Percentiles rank a stretch among this genome's conserved stretches.
phyloP scores from a whole-genome alignment of 305 asterid species.

The Solanum hybrid region DNA sequence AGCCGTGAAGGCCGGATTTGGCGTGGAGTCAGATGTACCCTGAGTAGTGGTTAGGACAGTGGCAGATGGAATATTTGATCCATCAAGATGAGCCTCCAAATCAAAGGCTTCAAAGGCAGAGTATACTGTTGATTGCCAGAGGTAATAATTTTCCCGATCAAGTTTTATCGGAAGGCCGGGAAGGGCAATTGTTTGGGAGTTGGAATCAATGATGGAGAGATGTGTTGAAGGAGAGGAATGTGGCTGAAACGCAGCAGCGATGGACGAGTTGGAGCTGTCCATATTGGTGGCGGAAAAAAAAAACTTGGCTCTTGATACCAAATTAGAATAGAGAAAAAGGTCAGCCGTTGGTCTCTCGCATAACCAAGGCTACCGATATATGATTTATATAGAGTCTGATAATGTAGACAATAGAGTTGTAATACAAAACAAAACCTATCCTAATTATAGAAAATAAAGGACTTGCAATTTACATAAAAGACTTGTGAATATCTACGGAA shows the following conservation, averaged over 20 bases:
- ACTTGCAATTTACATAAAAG: no score
- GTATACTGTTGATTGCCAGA: background rate
- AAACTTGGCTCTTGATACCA: no score
- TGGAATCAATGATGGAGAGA: background rate
- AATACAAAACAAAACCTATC: no score
- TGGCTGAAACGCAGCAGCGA: background rate
- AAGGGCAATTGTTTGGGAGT: background rate
- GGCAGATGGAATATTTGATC: background rate
- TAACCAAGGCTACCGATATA: no score
- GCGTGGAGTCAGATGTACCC: background rate
- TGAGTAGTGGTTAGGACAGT: background rate
- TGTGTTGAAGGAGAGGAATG: background rate
- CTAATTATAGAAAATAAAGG: no score
- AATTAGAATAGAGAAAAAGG: no score
- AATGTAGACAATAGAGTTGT: no score
- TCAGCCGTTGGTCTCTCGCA: no score
- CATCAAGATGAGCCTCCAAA: background rate
- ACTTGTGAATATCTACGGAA: no score
- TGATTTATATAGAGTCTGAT: no score
- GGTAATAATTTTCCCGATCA: background rate
- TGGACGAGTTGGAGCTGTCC: background rate
- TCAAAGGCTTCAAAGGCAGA: background rate
- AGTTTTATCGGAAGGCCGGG: background rate
- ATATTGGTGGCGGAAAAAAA: background rate
- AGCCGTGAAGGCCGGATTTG: background rate